Conservation (phyloP, 2,329 filamentous ascomycete species). For the Xenosphaeropsis pyriputrescens region DNA sequence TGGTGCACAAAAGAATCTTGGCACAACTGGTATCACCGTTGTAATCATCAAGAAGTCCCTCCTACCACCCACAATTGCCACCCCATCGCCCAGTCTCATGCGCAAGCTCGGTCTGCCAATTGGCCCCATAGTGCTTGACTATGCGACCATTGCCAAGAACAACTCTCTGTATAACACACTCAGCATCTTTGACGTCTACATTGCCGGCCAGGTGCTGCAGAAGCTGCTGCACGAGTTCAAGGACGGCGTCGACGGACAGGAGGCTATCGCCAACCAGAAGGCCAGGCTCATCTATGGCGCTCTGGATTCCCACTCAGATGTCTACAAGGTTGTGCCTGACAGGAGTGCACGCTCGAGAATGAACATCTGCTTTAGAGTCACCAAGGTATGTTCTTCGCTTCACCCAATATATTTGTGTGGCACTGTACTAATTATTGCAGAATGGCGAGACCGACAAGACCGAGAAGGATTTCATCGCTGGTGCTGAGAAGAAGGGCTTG, state of each 20-base stretch:
- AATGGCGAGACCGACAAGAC: constrained; percentile 46
- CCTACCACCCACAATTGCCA: constrained; percentile 49
- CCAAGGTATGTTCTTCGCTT: constrained; percentile 19
- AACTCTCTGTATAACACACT: constrained; percentile 94
- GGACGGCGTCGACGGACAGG: constrained; percentile 61
- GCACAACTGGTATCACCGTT: constrained; percentile 73
- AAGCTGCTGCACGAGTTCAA: constrained; percentile 48
- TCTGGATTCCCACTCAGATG: constrained; percentile 55
- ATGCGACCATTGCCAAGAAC: constrained; percentile 77
- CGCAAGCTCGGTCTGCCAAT: constrained; percentile 63
- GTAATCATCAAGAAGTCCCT: constrained; percentile 72
- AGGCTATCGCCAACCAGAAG: constrained; percentile 61
- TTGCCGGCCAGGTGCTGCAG: constrained; percentile 79
- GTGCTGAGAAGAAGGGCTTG: constrained; percentile 52
- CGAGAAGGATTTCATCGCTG: constrained; percentile 69
- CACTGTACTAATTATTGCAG: constrained; percentile 5
- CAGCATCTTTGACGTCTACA: constrained; percentile 83
- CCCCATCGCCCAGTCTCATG: constrained; percentile 55
- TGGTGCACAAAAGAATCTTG: constrained; percentile 90
- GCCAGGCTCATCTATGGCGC: constrained; percentile 61
- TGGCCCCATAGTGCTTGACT: constrained; percentile 67
- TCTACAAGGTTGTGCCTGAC: constrained; percentile 61
- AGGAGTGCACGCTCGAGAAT: constrained; percentile 69
- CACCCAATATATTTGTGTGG: too few relatives aligned
- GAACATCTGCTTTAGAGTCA: constrained; percentile 86